Percentiles rank a stretch among this genome's conserved stretches.
Evolutionary conservation across 345 rosid species (phyloP).

Genomic region (Microcos paniculata): DNA sequence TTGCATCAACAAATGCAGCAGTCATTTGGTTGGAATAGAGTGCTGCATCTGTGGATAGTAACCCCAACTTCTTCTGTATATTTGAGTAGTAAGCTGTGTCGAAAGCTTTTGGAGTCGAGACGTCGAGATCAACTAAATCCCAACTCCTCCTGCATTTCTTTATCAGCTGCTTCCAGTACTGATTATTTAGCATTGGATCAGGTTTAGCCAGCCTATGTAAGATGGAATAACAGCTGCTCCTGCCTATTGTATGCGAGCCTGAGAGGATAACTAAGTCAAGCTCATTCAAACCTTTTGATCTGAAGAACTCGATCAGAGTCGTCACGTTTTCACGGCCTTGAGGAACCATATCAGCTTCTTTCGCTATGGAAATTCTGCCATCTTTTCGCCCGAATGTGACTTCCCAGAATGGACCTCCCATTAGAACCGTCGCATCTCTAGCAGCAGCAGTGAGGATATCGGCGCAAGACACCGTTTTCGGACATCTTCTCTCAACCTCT

Average conservation of each 20-base stretch:
- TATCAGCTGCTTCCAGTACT: neutral
- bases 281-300: slow-evolving; percentile 17
- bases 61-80: neutral
- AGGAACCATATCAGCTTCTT: slow-evolving; percentile 27
- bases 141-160: neutral
- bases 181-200: neutral
- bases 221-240: slow-evolving; percentile 29
- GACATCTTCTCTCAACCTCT: slow-evolving; percentile 30
- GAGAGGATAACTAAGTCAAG: slow-evolving; percentile 36
- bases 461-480: slow-evolving; percentile 38
- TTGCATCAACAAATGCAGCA: neutral
- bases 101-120: neutral
- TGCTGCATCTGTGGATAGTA: neutral
- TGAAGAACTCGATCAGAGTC: slow-evolving; percentile 19
- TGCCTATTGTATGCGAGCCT: slow-evolving; percentile 41
- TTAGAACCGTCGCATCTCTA: slow-evolving; percentile 37
- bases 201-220: slow-evolving; percentile 24
- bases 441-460: slow-evolving; percentile 43
- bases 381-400: slow-evolving; percentile 41
- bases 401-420: slow-evolving; percentile 35
- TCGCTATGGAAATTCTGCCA: slow-evolving; percentile 27
- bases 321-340: slow-evolving; percentile 26
- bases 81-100: neutral
- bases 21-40: neutral
- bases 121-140: neutral